Conservation (phyloP, 805 yeast species). For the Saccharomycopsis javanensis region DNA sequence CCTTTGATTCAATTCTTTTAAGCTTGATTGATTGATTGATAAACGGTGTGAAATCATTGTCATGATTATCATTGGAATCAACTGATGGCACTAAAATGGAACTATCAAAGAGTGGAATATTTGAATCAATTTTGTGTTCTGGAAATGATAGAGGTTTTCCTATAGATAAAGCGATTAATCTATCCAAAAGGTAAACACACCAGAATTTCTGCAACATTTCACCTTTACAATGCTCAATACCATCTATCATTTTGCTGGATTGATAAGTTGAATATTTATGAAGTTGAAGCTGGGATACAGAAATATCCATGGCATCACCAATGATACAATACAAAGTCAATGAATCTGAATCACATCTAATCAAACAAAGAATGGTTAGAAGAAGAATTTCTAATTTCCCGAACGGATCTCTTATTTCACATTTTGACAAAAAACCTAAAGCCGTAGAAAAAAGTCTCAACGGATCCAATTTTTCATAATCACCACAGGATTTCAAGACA, state of each 20-base stretch:
- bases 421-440: conserved; percentile 42
- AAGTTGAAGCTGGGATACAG: conserved; percentile 27
- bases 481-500: conserved; percentile 45
- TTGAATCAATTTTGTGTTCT: conserved; percentile 39
- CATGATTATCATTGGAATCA: conserved; percentile 30
- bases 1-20: conserved; percentile 49
- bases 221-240: conserved; percentile 20
- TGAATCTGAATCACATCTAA: conserved; percentile 54
- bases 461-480: conserved; percentile 46
- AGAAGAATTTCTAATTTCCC: conserved; percentile 43
- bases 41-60: conserved; percentile 24
- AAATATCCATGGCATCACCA: conserved; percentile 41
- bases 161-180: conserved; percentile 52
- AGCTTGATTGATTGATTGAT: conserved; percentile 48
- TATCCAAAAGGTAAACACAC: conserved; percentile 54
- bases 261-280: conserved; percentile 31
- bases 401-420: conserved; percentile 28
- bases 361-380: conserved; percentile 43
- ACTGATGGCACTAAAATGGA: neutral
- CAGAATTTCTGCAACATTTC: conserved; percentile 46
- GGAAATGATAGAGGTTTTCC: conserved; percentile 47
- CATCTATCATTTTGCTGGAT: neutral
- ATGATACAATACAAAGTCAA: conserved; percentile 43
- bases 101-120: conserved; percentile 41
- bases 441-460: conserved; percentile 51